Conservation (phyloP, 108 stramenopile genomes). For the Nitzschia putrida region DNA sequence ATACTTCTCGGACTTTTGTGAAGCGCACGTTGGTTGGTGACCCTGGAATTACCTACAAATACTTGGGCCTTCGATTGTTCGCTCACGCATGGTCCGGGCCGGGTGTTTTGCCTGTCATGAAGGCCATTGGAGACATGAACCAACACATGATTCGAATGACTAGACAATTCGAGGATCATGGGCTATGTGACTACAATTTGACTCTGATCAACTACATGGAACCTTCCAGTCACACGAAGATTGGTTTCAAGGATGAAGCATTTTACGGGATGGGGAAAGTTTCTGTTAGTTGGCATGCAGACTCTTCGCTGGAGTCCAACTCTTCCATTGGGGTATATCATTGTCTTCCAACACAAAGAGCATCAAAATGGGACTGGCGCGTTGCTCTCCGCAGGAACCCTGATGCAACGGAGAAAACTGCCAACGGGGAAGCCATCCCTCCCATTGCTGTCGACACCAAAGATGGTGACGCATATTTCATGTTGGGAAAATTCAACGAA, state of each 20-base stretch:
- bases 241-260: conserved; percentile 60
- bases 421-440: conserved; percentile 22
- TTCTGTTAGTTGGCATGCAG: conserved; percentile 90
- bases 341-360: conserved; percentile 33
- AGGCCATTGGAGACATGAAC: conserved; percentile 53
- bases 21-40: conserved; percentile 79
- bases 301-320: conserved; percentile 77
- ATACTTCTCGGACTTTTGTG: conserved; percentile 71
- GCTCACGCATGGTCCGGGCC: conserved; percentile 83
- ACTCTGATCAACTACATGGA: conserved; percentile 87
- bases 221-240: conserved; percentile 42
- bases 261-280: conserved; percentile 58
- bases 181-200: conserved; percentile 52
- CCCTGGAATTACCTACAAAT: conserved; percentile 91
- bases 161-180: conserved; percentile 15
- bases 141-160: conserved; percentile 40
- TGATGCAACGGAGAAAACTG: conserved; percentile 8
- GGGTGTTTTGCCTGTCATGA: conserved; percentile 22
- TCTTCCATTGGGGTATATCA: conserved; percentile 84
- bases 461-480: conserved; percentile 76
- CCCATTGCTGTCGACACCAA: conserved; percentile 49
- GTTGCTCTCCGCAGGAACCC: conserved; percentile 67
- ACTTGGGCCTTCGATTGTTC: conserved; percentile 87
- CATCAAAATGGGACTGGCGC: conserved; percentile 57
- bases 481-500: conserved; percentile 90